Conservation (phyloP, 352 stramenopile genomes). For the Elongisporangium undulatum region DNA sequence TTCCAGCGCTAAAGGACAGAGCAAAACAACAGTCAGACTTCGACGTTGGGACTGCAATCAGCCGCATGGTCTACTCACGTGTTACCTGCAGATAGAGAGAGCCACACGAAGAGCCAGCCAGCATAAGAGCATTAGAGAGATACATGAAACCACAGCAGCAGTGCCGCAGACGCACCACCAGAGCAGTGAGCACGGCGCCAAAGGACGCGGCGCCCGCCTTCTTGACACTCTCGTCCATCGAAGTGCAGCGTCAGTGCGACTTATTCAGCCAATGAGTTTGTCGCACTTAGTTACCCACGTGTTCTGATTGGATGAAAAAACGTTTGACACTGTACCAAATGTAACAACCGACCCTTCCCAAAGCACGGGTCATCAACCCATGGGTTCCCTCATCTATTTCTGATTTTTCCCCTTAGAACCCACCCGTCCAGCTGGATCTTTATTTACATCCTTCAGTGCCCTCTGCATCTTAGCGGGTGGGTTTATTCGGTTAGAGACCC, state of each 20-base stretch:
- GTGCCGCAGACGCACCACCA: constrained; percentile 36
- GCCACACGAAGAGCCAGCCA: background rate
- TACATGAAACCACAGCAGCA: background rate
- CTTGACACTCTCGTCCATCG: constrained; percentile 65
- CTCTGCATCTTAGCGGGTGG: background rate
- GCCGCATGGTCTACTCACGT: constrained; percentile 29
- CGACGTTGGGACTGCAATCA: background rate
- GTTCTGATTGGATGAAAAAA: background rate
- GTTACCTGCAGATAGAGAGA: constrained; percentile 36
- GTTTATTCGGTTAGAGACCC: background rate
- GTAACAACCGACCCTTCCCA: background rate
- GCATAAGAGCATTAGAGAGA: background rate
- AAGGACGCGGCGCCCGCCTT: constrained; percentile 61
- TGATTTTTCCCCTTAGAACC: background rate
- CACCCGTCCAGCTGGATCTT: background rate
- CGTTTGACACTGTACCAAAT: background rate
- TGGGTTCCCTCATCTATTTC: background rate
- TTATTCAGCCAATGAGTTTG: background rate
- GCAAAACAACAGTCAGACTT: background rate
- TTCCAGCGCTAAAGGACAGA: constrained; percentile 48
- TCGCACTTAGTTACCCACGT: background rate
- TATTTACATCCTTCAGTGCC: background rate
- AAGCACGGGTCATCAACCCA: background rate
- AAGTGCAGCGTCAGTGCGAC: background rate
- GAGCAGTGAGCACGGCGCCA: constrained; percentile 61